These are phyloP conservation scores for Fusarium fujikuroi DNA, from an alignment of 2,329 filamentous ascomycete genomes.

Conservation along the genomic window DNA sequence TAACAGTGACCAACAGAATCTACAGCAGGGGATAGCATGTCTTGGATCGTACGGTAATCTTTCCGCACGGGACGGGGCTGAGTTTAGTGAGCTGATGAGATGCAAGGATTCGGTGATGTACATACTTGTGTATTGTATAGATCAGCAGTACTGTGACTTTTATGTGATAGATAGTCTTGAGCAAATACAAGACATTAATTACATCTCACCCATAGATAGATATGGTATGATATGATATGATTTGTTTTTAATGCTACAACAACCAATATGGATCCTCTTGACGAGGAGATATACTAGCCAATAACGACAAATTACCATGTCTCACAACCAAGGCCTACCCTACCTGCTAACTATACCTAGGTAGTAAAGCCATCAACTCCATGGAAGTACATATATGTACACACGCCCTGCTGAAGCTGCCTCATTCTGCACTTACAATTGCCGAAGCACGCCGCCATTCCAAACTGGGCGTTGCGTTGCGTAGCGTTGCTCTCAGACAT, in stretches of 20 bases:
- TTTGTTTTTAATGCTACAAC: not conserved
- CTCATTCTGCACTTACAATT: conserved; percentile 3
- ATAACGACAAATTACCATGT: not conserved
- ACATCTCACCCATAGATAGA: not conserved
- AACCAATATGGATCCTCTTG: not conserved
- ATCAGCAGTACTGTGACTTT: not conserved
- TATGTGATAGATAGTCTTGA: not conserved
- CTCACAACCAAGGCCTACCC: conserved; percentile 4
- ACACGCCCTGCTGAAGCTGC: not conserved
- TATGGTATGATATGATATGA: not conserved
- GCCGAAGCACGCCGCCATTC: conserved; percentile 29
- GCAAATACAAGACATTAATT: not conserved
- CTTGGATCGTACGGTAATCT: not conserved
- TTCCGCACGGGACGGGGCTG: not conserved
- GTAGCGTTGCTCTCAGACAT: conserved; percentile 4
- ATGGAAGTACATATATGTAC: not conserved
- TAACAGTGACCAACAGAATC: conserved; percentile 4
- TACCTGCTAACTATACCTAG: not conserved
- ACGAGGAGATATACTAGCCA: conserved; percentile 8
- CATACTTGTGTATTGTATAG: not conserved
- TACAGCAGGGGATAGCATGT: not conserved
- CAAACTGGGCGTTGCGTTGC: not conserved
- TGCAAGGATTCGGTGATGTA: conserved; percentile 1
- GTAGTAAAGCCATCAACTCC: not conserved
- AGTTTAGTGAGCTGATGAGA: not conserved